Evolutionary conservation across 768 basidiomycete genomes (phyloP), one percentile per base, ranked within the genome.

Genomic region (Tricholoma furcatifolium): DNA sequence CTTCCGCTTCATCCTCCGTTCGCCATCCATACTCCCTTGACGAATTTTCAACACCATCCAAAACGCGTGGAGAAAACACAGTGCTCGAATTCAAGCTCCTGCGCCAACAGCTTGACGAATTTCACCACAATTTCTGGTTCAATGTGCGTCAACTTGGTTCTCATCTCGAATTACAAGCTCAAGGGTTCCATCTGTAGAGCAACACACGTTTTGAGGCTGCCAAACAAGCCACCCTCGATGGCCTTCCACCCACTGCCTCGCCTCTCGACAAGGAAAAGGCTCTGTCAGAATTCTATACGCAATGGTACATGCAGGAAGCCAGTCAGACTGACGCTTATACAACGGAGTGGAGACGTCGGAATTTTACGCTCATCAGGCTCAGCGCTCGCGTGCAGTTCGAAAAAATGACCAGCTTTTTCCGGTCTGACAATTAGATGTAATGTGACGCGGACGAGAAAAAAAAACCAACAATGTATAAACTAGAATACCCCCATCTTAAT

Each of bases 71-170:
- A 35, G 73, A 73, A 42, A 71, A 79, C 30, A 66, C 79, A 7
- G 84, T 88, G 50, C 76, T 91, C 43, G 88, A 87, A 61, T 87
- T 79, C 74, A 84, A 81, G 54, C 69, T 91, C 42, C 80, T 84
- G 54, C 75, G 85, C 48, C 84, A 90, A 66, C 82, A 84, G 51
- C 67, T 91, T 18, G 88, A 92, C 61, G 74, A 81, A 20, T 84
- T 88, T 62, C 85, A 91, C 55, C 86, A 93, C 50, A 70, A 75
- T 15, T 93, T 91, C 65, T 93, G 91, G 91, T 68, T 81, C 48
- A 85, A 92, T 49, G 91, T 92, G 64, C 59, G 88, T 77, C 9
- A 4, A 14, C 31, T n/a, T 34, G 2, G 20, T 35, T 32, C 17
- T 61, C n/a, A 11, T 20, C 20, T 18, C 30, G 35, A 40, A 41